Percentiles rank a stretch among this genome's conserved stretches.
phyloP scores from a whole-genome alignment of 352 stramenopile genomes.

The Phytophthora tentaculata region DNA sequence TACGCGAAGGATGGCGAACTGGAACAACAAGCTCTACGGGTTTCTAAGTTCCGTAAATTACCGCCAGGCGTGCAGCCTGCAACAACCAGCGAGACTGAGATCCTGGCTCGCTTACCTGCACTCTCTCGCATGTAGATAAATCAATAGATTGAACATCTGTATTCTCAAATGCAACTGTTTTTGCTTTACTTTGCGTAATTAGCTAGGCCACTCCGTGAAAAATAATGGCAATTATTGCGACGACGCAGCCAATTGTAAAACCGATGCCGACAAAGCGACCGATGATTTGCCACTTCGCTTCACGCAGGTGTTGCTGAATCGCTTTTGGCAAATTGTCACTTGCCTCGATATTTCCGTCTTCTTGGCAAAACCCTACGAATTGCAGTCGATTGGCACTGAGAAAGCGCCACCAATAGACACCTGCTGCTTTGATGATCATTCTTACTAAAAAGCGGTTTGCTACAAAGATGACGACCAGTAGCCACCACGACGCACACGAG shows the following conservation, averaged over 20 bases:
- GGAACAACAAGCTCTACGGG: slow-evolving; percentile 61
- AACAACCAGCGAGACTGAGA: slow-evolving; percentile 54
- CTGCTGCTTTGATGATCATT: slow-evolving; percentile 54
- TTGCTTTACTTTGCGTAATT: too few species aligned
- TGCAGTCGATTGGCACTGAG: slow-evolving; percentile 60
- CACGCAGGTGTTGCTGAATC: slow-evolving; percentile 45
- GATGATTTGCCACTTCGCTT: slow-evolving; percentile 51
- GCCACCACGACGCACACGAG: slow-evolving; percentile 65
- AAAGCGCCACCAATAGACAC: slow-evolving; percentile 63
- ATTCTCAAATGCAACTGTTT: too few species aligned
- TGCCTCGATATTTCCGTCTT: slow-evolving; percentile 51
- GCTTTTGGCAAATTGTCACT: slow-evolving; percentile 40
- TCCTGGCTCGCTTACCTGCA: slow-evolving; percentile 69
- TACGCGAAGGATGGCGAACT: slow-evolving; percentile 67
- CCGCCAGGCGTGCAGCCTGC: slow-evolving; percentile 49
- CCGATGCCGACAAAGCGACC: slow-evolving; percentile 42
- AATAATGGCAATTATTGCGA: slow-evolving; percentile 18
- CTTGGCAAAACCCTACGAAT: slow-evolving; percentile 61
- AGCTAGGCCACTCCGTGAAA: slow-evolving; percentile 26
- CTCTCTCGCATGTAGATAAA: slow-evolving; percentile 74
- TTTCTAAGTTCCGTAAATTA: slow-evolving; percentile 81
- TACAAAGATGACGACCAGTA: slow-evolving; percentile 54
- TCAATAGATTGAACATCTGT: slow-evolving; percentile 6
- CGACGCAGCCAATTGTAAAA: slow-evolving; percentile 20
- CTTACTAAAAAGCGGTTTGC: slow-evolving; percentile 50